Conservation (phyloP, 352 stramenopile species). For the Aphanomyces astaci region DNA sequence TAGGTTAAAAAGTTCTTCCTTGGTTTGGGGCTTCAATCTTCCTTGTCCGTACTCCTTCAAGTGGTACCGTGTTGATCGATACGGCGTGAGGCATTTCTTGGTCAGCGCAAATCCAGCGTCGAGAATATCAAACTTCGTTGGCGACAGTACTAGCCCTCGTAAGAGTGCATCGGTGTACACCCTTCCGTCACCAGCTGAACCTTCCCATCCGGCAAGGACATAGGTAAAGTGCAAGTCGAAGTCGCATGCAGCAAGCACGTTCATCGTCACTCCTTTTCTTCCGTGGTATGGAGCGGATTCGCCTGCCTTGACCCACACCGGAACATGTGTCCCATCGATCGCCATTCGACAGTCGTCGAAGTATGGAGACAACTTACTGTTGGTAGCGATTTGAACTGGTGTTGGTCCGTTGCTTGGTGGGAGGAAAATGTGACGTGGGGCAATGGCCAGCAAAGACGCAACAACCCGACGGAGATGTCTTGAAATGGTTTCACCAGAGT, state of each 20-base stretch:
- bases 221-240: neutral
- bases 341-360: neutral
- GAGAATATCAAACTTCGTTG: no score
- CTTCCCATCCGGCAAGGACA: neutral
- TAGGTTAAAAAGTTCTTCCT: slow-evolving; percentile 24
- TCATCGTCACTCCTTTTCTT: neutral
- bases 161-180: neutral
- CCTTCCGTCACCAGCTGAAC: neutral
- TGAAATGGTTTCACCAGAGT: no score
- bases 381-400: no score
- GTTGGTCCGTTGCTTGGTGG: no score
- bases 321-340: neutral
- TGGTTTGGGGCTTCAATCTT: slow-evolving; percentile 4
- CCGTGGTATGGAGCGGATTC: neutral
- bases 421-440: neutral
- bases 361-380: neutral
- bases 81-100: neutral
- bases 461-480: no score
- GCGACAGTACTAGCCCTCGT: no score
- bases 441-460: no score
- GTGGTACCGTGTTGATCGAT: slow-evolving; percentile 20
- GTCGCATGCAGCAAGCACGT: neutral
- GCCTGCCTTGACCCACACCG: neutral
- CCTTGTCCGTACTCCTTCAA: slow-evolving; percentile 24
- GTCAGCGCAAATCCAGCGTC: no score